phyloP scores from a whole-genome alignment of 805 yeast species.

The Saccharomycopsis synnaedendra region DNA sequence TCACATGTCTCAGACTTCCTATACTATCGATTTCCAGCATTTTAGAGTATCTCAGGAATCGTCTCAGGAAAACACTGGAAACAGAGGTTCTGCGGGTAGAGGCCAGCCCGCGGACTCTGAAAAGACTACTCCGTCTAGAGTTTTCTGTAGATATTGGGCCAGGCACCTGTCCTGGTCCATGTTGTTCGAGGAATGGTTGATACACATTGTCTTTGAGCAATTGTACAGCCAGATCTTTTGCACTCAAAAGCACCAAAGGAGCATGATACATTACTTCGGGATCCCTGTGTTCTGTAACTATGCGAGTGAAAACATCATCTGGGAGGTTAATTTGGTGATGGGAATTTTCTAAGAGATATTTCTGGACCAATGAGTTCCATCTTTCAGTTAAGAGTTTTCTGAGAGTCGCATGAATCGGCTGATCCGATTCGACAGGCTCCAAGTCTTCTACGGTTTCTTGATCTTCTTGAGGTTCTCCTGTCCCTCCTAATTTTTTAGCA shows the following conservation, averaged over 20 bases:
- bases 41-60: too few species aligned
- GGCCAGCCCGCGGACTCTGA: too few species aligned
- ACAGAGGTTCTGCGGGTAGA: too few species aligned
- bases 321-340: conserved; percentile 40
- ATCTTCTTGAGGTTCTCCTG: neutral
- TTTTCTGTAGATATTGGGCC: too few species aligned
- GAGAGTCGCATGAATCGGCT: neutral
- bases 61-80: too few species aligned
- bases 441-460: neutral
- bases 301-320: conserved; percentile 25
- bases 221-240: conserved; percentile 24
- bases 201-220: conserved; percentile 25
- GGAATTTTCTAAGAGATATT: conserved; percentile 32
- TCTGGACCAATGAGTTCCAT: conserved; percentile 24
- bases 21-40: too few species aligned
- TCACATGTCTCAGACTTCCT: too few species aligned
- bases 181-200: conserved; percentile 19
- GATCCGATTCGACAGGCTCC: neutral
- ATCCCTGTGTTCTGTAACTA: neutral
- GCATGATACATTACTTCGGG: conserved; percentile 23
- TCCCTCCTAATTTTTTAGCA: neutral
- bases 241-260: conserved; percentile 22
- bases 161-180: neutral
- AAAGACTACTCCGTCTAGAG: too few species aligned
- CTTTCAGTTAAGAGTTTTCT: neutral